A percentile compares a stretch with the other conserved stretches of the same genome.
These are phyloP conservation scores for Neurospora discreta DNA, from an alignment of 495 filamentous ascomycete species.

Conservation along the genomic window DNA sequence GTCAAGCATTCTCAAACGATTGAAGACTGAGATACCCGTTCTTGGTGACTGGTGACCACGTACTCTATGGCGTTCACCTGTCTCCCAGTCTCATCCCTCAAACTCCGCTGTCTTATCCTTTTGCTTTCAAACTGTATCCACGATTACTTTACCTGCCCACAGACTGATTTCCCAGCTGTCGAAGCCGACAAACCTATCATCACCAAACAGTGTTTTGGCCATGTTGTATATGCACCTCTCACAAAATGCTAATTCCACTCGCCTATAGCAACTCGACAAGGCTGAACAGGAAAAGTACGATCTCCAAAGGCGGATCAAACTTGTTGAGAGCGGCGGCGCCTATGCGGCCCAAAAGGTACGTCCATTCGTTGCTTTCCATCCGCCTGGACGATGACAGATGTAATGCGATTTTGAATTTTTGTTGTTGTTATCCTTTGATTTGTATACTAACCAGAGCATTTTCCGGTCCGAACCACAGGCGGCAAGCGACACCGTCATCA, in stretches of 20 bases:
- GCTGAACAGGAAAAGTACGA: conserved; percentile 38
- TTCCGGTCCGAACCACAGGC: conserved; percentile 27
- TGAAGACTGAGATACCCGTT: neutral
- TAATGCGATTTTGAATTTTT: neutral
- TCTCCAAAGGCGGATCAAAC: conserved; percentile 34
- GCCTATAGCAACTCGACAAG: conserved; percentile 36
- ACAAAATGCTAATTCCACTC: neutral
- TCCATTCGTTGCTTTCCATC: conserved; percentile 6
- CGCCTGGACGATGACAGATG: conserved; percentile 4
- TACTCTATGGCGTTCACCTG: neutral
- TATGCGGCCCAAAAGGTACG: conserved; percentile 39
- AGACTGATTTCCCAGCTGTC: neutral
- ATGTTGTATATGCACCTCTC: neutral
- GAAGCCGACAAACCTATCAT: neutral
- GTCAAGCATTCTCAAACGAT: neutral
- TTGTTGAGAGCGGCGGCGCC: conserved; percentile 30
- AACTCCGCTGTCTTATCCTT: neutral
- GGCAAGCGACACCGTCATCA: conserved; percentile 49
- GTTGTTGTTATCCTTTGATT: neutral
- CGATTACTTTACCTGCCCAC: neutral
- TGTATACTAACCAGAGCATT: conserved; percentile 4
- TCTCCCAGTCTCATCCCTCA: neutral
- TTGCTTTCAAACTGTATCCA: neutral
- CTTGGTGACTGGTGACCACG: neutral
- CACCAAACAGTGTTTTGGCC: neutral